phyloP scores from a whole-genome alignment of 306 rosid genomes.

The Morella rubra region DNA sequence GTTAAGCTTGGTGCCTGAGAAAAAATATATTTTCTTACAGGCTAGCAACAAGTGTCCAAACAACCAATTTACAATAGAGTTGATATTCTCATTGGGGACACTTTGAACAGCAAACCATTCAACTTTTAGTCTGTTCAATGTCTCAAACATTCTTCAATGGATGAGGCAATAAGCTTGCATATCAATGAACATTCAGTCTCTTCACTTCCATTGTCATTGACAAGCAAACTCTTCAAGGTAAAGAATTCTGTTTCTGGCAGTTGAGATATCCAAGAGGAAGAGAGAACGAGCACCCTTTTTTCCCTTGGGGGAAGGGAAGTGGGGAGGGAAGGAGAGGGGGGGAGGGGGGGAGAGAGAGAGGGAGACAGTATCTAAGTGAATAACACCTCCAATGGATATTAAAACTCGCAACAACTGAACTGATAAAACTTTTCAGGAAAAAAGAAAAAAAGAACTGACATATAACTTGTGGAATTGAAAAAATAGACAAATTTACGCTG shows the following conservation, averaged over 20 bases:
- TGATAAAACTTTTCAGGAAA: too few species aligned
- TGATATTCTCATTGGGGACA: background rate
- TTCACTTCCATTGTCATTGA: background rate
- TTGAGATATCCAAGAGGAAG: background rate
- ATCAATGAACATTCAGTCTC: background rate
- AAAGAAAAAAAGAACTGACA: too few species aligned
- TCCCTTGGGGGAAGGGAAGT: background rate
- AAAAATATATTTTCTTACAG: background rate
- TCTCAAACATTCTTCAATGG: background rate
- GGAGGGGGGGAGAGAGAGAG: background rate
- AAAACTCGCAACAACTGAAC: background rate
- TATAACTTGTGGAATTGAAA: background rate
- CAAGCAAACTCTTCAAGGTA: background rate
- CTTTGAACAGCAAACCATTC: background rate
- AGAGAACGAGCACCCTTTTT: too few species aligned
- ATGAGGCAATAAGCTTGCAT: background rate
- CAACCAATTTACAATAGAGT: background rate
- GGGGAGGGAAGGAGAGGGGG: background rate
- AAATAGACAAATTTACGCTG: background rate
- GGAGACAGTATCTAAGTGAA: background rate
- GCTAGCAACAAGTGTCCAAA: background rate
- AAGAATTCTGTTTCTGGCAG: background rate
- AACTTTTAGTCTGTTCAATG: background rate
- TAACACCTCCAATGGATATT: slow-evolving; percentile 5
- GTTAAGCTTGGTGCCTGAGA: background rate